These are phyloP conservation scores for Candida ortonii DNA, from an alignment of 805 yeast species.

Conservation along the genomic window DNA sequence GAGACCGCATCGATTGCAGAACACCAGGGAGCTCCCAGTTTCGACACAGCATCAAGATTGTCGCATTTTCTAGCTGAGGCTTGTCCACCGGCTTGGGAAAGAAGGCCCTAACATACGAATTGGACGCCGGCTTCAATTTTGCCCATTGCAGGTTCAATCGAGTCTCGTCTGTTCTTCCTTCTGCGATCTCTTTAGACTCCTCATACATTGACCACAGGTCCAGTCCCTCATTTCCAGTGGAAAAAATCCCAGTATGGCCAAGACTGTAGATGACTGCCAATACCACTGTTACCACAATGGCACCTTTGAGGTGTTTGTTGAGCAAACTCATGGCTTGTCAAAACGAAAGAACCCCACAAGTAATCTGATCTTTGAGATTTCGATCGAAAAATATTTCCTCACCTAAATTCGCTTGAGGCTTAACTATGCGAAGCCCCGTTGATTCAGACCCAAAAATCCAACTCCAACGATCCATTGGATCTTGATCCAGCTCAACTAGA, in stretches of 20 bases:
- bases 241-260: too few species aligned
- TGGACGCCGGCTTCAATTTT: slow-evolving; percentile 36
- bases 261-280: too few species aligned
- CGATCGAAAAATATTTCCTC: too few species aligned
- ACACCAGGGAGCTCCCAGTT: slow-evolving; percentile 79
- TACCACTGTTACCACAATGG: too few species aligned
- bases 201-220: slow-evolving; percentile 13
- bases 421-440: background rate
- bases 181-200: slow-evolving; percentile 9
- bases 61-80: slow-evolving; percentile 68
- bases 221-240: slow-evolving; percentile 3
- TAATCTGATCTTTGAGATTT: too few species aligned
- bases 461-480: too few species aligned
- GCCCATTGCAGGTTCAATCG: slow-evolving; percentile 13
- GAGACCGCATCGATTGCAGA: slow-evolving; percentile 66
- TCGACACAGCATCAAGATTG: slow-evolving; percentile 82
- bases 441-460: slow-evolving; percentile 1
- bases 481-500: too few species aligned
- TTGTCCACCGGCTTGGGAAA: slow-evolving; percentile 21
- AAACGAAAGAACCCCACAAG: too few species aligned
- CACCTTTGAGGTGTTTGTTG: too few species aligned
- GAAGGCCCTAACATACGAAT: slow-evolving; percentile 35
- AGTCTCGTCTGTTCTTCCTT: slow-evolving; percentile 14
- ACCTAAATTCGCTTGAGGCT: too few species aligned
- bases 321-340: too few species aligned